Conservation (phyloP, 2,329 filamentous ascomycete genomes). For the Thelonectria olida region DNA sequence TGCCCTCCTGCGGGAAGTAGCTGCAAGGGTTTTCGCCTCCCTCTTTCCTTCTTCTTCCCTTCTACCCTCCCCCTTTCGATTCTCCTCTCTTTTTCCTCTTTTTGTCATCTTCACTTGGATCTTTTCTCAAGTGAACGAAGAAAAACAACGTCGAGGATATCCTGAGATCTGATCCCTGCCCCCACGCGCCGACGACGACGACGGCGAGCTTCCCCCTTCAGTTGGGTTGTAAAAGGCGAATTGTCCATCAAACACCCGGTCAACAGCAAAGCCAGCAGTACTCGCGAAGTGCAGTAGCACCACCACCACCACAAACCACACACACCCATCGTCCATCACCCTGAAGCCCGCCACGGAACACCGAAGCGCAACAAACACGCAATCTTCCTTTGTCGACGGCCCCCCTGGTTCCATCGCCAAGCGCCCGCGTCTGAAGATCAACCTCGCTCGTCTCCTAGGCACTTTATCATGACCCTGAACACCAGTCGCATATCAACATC, state of each 20-base stretch:
- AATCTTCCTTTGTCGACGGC: conserved; percentile 8
- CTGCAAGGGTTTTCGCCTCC: conserved; percentile 11
- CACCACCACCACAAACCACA: not conserved
- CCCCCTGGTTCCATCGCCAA: conserved; percentile 27
- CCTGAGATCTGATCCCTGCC: conserved; percentile 8
- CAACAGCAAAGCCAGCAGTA: not conserved
- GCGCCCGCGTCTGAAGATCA: conserved; percentile 22
- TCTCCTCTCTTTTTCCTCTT: not conserved
- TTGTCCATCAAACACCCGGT: conserved; percentile 9
- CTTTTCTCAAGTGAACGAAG: conserved; percentile 31
- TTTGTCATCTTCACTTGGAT: conserved; percentile 31
- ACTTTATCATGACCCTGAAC: conserved; percentile 52
- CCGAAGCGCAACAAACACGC: conserved; percentile 9
- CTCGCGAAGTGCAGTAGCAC: not conserved
- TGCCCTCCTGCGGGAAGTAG: conserved; percentile 28
- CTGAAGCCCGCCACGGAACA: conserved; percentile 4
- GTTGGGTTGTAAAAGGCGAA: conserved; percentile 15
- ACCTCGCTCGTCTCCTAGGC: conserved; percentile 27
- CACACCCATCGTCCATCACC: not conserved
- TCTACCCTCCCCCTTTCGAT: conserved; percentile 1
- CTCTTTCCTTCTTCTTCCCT: conserved; percentile 9
- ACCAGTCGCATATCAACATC: conserved; percentile 48
- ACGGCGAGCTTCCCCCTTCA: conserved; percentile 14
- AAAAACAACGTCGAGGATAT: conserved; percentile 15
- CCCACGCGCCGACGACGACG: conserved; percentile 10